Evolutionary conservation across 352 stramenopile genomes (phyloP), one percentile per base, ranked within the genome.

Genomic region (Globisporangium apiculatum): DNA sequence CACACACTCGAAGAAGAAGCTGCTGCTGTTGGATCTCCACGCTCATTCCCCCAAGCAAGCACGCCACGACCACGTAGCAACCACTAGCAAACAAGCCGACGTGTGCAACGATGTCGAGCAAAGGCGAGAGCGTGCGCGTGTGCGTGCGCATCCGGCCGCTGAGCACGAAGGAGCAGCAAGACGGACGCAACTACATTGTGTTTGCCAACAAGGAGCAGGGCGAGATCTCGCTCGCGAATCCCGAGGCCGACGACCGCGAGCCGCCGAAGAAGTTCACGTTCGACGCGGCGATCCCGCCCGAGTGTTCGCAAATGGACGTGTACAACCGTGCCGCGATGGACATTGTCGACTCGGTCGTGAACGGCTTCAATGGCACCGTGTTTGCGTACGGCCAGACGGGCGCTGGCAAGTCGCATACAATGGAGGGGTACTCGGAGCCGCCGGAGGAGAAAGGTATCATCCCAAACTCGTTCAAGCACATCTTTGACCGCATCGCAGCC

Each of bases 231-330:
- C 76, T 98, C 46, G 43, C 81, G 2, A 97, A 98, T 67, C 91
- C 89, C 1, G 79, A 79, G 48, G 78, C 66, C 1, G 69, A 66
- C 72, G 35, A 76, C 68, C 4, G 89, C 31, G 53, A 97, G 55
- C 79, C 84, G 10, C 87, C 90, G 11, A 99, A 98, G 64, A 89
- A 73, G 31, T 99, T 99, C 73, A 97, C 96, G 42, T 98, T 99
- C 48, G 97, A 99, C 73, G 90, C 94, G 6, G 93, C 98, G 0
- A 98, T 99, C 61, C 92, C 81, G 7, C 69, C 89, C n/a, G 79
- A 86, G 42, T 97, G 89, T 37, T 91, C 89, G 36, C 96, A 99
- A 72, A 75, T 96, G 67, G 80, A 98, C 60, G 92, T 99, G 46
- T 98, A 98, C 67, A 79, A 97, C 56, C 84, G 75, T 47, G 82